phyloP scores from a whole-genome alignment of 108 stramenopile genomes.

The Cyclotella cryptica region DNA sequence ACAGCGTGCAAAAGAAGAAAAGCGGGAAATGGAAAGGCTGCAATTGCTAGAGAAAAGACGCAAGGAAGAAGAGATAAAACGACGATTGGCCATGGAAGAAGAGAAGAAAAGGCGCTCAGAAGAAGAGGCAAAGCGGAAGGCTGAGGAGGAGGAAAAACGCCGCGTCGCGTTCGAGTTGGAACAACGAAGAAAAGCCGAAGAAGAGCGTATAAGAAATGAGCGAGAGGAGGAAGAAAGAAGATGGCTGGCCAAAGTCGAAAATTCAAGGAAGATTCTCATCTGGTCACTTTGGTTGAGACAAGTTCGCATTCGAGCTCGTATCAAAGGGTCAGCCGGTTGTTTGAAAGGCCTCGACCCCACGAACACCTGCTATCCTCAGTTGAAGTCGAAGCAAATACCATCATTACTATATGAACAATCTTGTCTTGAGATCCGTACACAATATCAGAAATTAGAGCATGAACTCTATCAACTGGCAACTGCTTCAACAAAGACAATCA shows the following conservation, averaged over 20 bases:
- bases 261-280: slow-evolving; percentile 42
- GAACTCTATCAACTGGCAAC: slow-evolving; percentile 51
- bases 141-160: slow-evolving; percentile 18
- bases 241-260: slow-evolving; percentile 45
- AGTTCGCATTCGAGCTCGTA: slow-evolving; percentile 23
- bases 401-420: background rate
- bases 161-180: slow-evolving; percentile 27
- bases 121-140: slow-evolving; percentile 16
- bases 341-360: slow-evolving; percentile 45
- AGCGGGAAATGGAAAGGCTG: slow-evolving; percentile 26
- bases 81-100: slow-evolving; percentile 15
- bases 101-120: slow-evolving; percentile 17
- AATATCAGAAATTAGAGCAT: slow-evolving; percentile 16
- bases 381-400: slow-evolving; percentile 3
- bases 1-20: slow-evolving; percentile 30
- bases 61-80: slow-evolving; percentile 41
- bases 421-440: background rate
- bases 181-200: slow-evolving; percentile 37
- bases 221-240: slow-evolving; percentile 49
- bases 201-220: slow-evolving; percentile 40
- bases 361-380: slow-evolving; percentile 17
- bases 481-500: slow-evolving; percentile 24
- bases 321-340: slow-evolving; percentile 19
- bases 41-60: slow-evolving; percentile 26
- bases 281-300: slow-evolving; percentile 53